Evolutionary conservation across 257 asterid genomes (phyloP), one percentile per base, ranked within the genome.

Genomic region (Agastache rugosa): DNA sequence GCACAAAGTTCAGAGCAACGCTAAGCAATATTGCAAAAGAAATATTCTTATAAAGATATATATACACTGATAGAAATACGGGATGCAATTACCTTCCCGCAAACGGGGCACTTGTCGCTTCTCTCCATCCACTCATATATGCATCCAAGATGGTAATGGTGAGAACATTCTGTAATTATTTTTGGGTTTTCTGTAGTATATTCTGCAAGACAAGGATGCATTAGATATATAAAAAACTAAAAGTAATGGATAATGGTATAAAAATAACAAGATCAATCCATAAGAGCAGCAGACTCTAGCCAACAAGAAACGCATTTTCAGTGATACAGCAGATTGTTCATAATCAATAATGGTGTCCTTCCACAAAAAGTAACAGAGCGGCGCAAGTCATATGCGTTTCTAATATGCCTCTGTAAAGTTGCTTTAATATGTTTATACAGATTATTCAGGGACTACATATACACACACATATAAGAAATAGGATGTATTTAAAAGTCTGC

Each of bases 71-170:
- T 22, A 63, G 8, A 58, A 15, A 22, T 20, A 69, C 2, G 3
- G 22, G 12, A 7, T 23, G 71, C 39, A 12, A 3, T 71, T 87
- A 93, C 98, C 98, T 88, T 84, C 76, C 96, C 97, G 54, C 98
- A 93, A 72, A 93, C 94, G 15, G 98, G 98, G 87, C 98, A 93
- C 76, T 83, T 88, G 47, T 93, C 96, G 72, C 98, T 93, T 82
- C 97, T 87, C 83, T 93, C 98, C 98, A 93, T 91, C 98, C 98
- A 93, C 83, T 93, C 98, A 42, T 89, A 93, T 89, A 93, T 91
- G 86, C 98, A 93, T 80, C 96, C 96, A 83, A 93, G 97, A 84
- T 93, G 98, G 81, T 87, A 93, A 84, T 93, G 97, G 74, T 93
- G 98, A 76, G 82, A 84, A 80, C 98, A 93, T 76, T 88, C 86